phyloP scores from a whole-genome alignment of 176 grass and related monocot species.

The Calamus simplicifolius region DNA sequence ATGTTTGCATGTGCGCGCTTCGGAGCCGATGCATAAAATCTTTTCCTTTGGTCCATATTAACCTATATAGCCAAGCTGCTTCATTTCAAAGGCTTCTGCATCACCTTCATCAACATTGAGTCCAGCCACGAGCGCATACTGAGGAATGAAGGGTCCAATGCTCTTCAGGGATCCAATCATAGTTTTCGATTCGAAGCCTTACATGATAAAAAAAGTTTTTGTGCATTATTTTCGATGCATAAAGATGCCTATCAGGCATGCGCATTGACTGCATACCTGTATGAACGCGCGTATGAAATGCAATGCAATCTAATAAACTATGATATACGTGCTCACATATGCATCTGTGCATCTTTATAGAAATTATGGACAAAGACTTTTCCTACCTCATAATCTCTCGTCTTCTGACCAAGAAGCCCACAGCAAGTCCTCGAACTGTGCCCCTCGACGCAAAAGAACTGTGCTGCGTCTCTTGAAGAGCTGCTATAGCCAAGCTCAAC shows the following conservation, averaged over 20 bases:
- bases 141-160: background rate
- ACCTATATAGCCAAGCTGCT: constrained; percentile 1
- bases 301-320: too few species aligned
- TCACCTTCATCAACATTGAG: constrained; percentile 18
- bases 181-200: background rate
- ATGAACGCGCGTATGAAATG: too few species aligned
- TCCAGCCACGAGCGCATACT: background rate
- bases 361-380: too few species aligned
- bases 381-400: background rate
- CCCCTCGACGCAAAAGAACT: background rate
- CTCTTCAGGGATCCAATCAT: background rate
- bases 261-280: too few species aligned
- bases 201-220: too few species aligned
- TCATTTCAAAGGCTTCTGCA: constrained; percentile 7
- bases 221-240: too few species aligned
- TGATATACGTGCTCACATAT: too few species aligned
- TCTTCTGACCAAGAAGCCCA: background rate
- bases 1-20: too few species aligned
- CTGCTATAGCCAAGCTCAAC: background rate
- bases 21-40: too few species aligned
- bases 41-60: too few species aligned
- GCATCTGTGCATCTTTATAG: too few species aligned
- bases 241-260: too few species aligned
- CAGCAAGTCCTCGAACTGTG: background rate
- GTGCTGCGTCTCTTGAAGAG: background rate